Conservation (phyloP, 208 protist genomes). For the Trypanosoma mega region DNA sequence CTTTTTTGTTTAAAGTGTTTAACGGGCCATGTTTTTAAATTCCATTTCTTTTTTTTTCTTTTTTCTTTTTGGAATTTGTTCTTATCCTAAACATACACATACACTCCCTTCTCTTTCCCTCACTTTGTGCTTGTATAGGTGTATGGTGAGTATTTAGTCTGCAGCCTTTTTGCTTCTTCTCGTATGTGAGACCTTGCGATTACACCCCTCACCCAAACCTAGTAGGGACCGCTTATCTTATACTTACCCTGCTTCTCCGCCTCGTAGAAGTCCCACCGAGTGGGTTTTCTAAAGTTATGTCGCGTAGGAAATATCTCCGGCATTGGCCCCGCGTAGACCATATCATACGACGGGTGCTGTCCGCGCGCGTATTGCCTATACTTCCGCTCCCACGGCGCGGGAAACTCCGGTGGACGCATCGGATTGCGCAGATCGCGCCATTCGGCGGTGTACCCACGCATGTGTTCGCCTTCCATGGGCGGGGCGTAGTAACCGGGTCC, state of each 20-base stretch:
- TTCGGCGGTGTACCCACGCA: constrained; percentile 85
- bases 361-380: constrained; percentile 90
- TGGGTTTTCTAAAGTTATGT: constrained; percentile 86
- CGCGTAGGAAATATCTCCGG: constrained; percentile 90
- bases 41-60: not conserved
- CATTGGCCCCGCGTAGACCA: constrained; percentile 90
- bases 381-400: constrained; percentile 87
- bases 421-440: constrained; percentile 89
- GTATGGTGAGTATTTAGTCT: too few species aligned
- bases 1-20: not conserved
- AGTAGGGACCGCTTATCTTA: constrained; percentile 86
- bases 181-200: not conserved
- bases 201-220: constrained; percentile 1
- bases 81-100: too few species aligned
- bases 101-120: too few species aligned
- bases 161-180: not conserved
- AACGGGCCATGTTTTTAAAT: not conserved
- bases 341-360: constrained; percentile 90
- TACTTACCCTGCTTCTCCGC: constrained; percentile 87
- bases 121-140: too few species aligned
- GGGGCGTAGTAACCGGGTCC: constrained; percentile 89
- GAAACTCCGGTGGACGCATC: constrained; percentile 84
- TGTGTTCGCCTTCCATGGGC: constrained; percentile 87
- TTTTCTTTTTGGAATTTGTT: not conserved
- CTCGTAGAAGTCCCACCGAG: constrained; percentile 90